Base-by-base conservation (phyloP, 495 filamentous ascomycete species). In the Xylaria castorea region DNA sequence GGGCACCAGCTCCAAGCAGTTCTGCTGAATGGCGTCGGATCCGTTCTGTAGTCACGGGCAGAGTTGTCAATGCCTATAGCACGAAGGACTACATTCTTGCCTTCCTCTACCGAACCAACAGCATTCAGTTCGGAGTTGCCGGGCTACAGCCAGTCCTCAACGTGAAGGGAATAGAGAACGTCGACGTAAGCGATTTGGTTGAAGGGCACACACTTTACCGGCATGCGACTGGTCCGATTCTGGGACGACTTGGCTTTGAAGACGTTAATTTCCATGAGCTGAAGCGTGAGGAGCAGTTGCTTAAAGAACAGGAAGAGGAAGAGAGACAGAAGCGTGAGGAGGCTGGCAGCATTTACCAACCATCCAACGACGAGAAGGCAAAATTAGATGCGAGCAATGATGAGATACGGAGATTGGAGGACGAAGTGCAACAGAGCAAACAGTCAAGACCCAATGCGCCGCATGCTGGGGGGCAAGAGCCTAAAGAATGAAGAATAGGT, bases 1-100 rank as follows among this genome's bases (percentile, higher is more conserved):
- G 95, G 16, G 87, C 92, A 0, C 94, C 96, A 1, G 89, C 89
- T 0, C 94, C 96, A 0, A 83, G 82, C 22, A 86, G 85, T 66
- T 80, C 82, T 22, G 75, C 79, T 7, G 81, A 82, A 38, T 91
- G 89, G 89, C 81, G 87, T 57, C 80, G 82, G 55, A 85, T 90
- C 76, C 85, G 87, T 64, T 85, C 84, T 69, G 88, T 90, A 0
- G 89, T 90, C 8, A 76, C 86, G 20, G 87, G 87, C 3, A 82
- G 89, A 11, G 80, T 91, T 3, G 82, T 90, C 66, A 91, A 91
- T 75, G 87, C 87, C 11, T 90, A 87, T 74, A 89, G 87, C 53
- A 81, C 85, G 51, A 88, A 88, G 63, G 89, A 91, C 72, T 89
- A 89, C 75, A 84, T 89, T 14, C 86, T 91, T 11, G 88, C 82